These are phyloP conservation scores for Kazachstania martiniae DNA, from an alignment of 805 yeast genomes.

Conservation along the genomic window DNA sequence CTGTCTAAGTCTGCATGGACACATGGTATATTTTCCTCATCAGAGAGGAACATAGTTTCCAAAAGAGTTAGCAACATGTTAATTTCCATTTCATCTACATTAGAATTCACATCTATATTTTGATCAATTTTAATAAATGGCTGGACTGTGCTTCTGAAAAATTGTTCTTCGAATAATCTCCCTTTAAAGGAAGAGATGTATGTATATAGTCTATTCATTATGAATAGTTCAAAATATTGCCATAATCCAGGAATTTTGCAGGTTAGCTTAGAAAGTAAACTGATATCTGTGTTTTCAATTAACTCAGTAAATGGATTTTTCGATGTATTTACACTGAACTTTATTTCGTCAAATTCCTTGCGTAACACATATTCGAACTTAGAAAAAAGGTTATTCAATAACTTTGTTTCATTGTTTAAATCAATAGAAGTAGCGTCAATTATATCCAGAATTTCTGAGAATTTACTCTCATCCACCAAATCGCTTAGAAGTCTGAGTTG, in stretches of 20 bases:
- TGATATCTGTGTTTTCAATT: neutral
- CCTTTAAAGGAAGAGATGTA: too few relatives aligned
- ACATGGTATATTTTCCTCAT: conserved; percentile 6
- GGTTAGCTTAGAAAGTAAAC: conserved; percentile 1
- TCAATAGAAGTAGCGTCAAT: neutral
- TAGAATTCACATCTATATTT: neutral
- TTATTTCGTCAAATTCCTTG: neutral
- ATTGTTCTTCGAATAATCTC: conserved; percentile 6
- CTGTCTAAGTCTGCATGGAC: conserved; percentile 6
- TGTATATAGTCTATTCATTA: too few relatives aligned
- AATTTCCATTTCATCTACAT: conserved; percentile 3
- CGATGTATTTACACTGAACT: neutral
- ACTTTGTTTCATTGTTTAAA: too few relatives aligned
- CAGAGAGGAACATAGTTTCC: conserved; percentile 29
- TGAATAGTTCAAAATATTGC: too few relatives aligned
- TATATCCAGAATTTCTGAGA: neutral
- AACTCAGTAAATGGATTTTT: neutral
- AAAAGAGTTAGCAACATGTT: conserved; percentile 27
- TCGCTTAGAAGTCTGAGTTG: neutral
- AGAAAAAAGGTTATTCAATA: neutral
- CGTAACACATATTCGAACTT: neutral
- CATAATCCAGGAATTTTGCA: neutral
- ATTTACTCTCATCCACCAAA: neutral
- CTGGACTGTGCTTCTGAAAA: too few relatives aligned
- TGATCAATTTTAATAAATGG: conserved; percentile 2